phyloP scores from a whole-genome alignment of 1,284 basidiomycete species.

The Porogramme epimiltina region DNA sequence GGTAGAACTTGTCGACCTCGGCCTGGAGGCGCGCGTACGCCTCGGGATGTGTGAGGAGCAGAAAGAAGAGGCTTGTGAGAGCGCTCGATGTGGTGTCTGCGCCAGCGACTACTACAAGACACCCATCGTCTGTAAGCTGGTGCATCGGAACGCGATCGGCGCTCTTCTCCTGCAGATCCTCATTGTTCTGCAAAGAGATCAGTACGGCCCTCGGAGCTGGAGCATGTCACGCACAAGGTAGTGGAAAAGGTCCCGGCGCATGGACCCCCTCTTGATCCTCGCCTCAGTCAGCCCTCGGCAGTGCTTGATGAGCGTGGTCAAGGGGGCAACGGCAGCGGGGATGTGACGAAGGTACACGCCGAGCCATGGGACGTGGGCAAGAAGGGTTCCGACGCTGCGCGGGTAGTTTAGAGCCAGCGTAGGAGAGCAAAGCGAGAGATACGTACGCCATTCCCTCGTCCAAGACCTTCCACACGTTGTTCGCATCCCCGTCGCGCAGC shows the following conservation, averaged over 20 bases:
- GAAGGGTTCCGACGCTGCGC: neutral
- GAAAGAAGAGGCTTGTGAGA: conserved; percentile 24
- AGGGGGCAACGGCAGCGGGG: conserved; percentile 4
- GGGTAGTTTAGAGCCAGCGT: neutral
- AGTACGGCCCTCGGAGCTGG: too few species aligned
- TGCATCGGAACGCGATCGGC: conserved; percentile 4
- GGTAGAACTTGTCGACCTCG: conserved; percentile 32
- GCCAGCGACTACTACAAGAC: conserved; percentile 28
- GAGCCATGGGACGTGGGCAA: conserved; percentile 1
- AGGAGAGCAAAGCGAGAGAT: neutral
- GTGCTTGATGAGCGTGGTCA: conserved; percentile 4
- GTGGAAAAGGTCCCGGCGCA: conserved; percentile 24
- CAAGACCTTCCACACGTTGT: neutral
- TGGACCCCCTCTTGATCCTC: conserved; percentile 11
- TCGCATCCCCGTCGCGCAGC: neutral
- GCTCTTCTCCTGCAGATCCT: conserved; percentile 19
- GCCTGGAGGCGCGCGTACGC: conserved; percentile 23
- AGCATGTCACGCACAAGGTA: conserved; percentile 12
- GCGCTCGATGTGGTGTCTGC: conserved; percentile 33
- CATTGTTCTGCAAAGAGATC: conserved; percentile 16
- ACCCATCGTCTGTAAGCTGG: conserved; percentile 19
- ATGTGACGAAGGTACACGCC: neutral
- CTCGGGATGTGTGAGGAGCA: conserved; percentile 23
- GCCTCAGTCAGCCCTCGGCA: conserved; percentile 5
- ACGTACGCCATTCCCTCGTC: conserved; percentile 3